Evolutionary conservation across 2,329 filamentous ascomycete genomes (phyloP).

Genomic region (Aureobasidium sp.): DNA sequence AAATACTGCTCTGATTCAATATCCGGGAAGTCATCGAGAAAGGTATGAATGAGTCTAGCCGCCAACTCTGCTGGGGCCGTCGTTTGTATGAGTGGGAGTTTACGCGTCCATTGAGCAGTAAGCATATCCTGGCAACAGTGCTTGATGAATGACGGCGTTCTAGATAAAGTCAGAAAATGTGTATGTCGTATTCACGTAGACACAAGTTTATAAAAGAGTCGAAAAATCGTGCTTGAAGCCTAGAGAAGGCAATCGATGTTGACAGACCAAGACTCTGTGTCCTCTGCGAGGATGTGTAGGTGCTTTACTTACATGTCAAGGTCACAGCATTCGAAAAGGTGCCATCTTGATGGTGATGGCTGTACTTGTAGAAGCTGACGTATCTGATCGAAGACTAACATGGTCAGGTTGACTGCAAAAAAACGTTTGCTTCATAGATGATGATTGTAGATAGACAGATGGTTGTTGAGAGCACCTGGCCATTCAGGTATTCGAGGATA

Average conservation of each 20-base stretch:
- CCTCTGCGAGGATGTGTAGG: background rate
- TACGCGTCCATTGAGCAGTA: slow-evolving; percentile 54
- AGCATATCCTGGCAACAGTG: slow-evolving; percentile 57
- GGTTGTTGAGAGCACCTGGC: background rate
- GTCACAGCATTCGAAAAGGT: slow-evolving; percentile 26
- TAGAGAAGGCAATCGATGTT: background rate
- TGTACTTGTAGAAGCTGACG: slow-evolving; percentile 17
- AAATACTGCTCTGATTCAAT: slow-evolving; percentile 48
- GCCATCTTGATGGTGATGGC: slow-evolving; percentile 18
- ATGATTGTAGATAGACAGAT: background rate
- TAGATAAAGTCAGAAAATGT: slow-evolving; percentile 23
- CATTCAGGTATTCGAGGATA: background rate
- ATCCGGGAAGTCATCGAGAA: slow-evolving; percentile 24
- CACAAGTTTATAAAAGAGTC: too few relatives aligned
- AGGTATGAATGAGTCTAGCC: slow-evolving; percentile 45
- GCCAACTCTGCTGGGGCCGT: slow-evolving; percentile 52
- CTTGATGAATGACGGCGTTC: slow-evolving; percentile 59
- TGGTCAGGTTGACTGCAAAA: background rate
- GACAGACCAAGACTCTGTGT: background rate
- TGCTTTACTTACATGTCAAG: slow-evolving; percentile 18
- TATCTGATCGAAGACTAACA: background rate
- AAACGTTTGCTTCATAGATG: background rate
- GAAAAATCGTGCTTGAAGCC: background rate
- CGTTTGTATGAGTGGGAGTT: slow-evolving; percentile 49
- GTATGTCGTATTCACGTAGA: background rate